These are phyloP conservation scores for Piedraia hortae DNA, from an alignment of 2,329 filamentous ascomycete species.

Conservation along the genomic window DNA sequence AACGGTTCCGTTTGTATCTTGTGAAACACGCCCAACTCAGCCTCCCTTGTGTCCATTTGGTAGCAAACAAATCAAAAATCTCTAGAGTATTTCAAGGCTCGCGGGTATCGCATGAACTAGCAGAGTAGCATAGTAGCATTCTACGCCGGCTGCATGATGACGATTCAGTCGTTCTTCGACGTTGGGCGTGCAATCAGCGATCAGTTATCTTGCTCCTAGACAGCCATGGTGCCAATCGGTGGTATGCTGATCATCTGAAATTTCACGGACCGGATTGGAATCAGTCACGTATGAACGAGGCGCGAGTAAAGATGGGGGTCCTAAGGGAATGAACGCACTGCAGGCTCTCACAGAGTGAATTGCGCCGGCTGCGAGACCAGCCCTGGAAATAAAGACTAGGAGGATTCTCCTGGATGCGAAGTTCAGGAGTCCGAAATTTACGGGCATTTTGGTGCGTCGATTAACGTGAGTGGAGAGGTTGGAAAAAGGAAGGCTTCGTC, in stretches of 20 bases:
- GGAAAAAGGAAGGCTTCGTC: conserved; percentile 38
- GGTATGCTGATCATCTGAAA: conserved; percentile 30
- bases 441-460: conserved; percentile 31
- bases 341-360: conserved; percentile 45
- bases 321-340: conserved; percentile 35
- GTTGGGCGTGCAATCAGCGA: too few relatives aligned
- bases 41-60: too few relatives aligned
- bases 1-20: too few relatives aligned
- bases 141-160: too few relatives aligned
- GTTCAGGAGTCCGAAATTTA: conserved; percentile 45
- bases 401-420: conserved; percentile 29
- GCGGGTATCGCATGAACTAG: too few relatives aligned
- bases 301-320: conserved; percentile 29
- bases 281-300: conserved; percentile 30
- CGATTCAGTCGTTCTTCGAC: too few relatives aligned
- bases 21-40: too few relatives aligned
- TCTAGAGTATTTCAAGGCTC: too few relatives aligned
- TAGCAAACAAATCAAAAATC: too few relatives aligned
- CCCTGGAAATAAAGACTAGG: conserved; percentile 36
- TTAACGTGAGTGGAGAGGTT: conserved; percentile 33
- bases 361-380: conserved; percentile 33
- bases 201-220: too few relatives aligned
- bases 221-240: conserved; percentile 28
- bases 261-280: conserved; percentile 44
- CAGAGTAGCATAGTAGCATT: too few relatives aligned